These are phyloP conservation scores for Neoascochyta sp. DNA, from an alignment of 2,329 filamentous ascomycete species.

Conservation along the genomic window DNA sequence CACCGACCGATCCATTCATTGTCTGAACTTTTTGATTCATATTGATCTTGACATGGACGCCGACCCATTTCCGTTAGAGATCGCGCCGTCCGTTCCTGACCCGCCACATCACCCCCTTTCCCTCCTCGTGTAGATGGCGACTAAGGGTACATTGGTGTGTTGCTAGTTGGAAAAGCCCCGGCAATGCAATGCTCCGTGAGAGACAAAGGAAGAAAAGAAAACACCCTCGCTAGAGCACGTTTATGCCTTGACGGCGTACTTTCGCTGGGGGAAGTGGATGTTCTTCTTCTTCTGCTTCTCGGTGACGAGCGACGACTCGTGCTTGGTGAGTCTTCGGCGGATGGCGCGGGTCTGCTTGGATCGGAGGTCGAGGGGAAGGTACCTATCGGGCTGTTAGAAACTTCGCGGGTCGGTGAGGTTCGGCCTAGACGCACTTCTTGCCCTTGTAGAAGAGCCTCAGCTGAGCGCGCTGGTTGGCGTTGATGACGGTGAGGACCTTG, in stretches of 20 bases:
- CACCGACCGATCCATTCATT: conserved; percentile 19
- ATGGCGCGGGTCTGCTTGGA: conserved; percentile 98
- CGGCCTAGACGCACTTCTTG: conserved; percentile 66
- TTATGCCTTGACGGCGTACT: conserved; percentile 94
- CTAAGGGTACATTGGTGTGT: conserved; percentile 41
- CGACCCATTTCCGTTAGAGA: conserved; percentile 39
- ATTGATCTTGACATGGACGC: conserved; percentile 41
- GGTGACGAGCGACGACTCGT: conserved; percentile 79
- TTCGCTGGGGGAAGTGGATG: conserved; percentile 96
- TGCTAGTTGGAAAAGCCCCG: conserved; percentile 39
- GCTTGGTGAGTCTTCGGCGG: conserved; percentile 86
- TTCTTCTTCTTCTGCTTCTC: conserved; percentile 96
- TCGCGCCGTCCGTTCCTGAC: conserved; percentile 32
- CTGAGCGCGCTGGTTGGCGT: conserved; percentile 97
- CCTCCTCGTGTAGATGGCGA: conserved; percentile 32
- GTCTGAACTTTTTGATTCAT: conserved; percentile 42
- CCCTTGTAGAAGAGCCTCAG: conserved; percentile 96
- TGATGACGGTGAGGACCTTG: conserved; percentile 98
- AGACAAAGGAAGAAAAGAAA: conserved; percentile 38
- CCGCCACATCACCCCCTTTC: conserved; percentile 31
- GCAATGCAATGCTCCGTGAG: conserved; percentile 43
- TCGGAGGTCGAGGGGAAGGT: conserved; percentile 96
- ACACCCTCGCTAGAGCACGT: conserved; percentile 26
- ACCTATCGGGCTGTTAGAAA: conserved; percentile 43
- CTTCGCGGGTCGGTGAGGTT: conserved; percentile 1